Base-by-base conservation (phyloP, 345 rosid species). In the Ceriops decandra region DNA sequence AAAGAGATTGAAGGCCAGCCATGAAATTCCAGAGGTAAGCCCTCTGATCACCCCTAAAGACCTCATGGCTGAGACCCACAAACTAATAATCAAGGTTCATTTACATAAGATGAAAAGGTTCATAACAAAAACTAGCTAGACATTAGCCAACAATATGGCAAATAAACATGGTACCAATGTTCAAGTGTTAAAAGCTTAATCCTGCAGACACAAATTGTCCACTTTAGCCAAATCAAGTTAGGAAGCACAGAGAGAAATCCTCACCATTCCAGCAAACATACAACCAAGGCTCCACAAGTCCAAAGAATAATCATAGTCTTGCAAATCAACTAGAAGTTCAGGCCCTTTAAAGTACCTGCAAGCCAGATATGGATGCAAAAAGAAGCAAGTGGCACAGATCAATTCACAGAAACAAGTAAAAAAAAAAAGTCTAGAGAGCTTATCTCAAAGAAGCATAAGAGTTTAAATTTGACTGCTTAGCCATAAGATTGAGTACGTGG, bases 251-350 rank as follows among this genome's bases (percentile, higher is more conserved):
- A 57, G 11, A 46, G n/a, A n/a, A 56, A 67, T 6, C 27, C 85
- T 85, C 49, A 89, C 98, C 98, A 93, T 93, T 75, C 98, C 97
- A 68, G 97, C 98, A 81, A 93, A 84, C 95, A 91, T 91, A 77
- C 98, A 93, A 66, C 98, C 98, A 62, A 95, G 96, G 80, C 99
- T 95, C 99, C 99, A 95, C 70, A 95, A 74, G 76, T 95, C 97
- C 76, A 95, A 80, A 59, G 99, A 95, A 77, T 93, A 93, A 83
- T 93, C 98, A 78, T 93, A 93, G 72, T 93, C 98, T 86, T 88
- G 95, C 73, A 93, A 86, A 84, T 95, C 99, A 60, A 95, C 97
- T 60, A 95, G 95, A 63, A 95, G 95, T 86, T 95, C 97, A 6
- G 99, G 99, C 63, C 99, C 99, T 81, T 95, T 95, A 51, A 95